Percentiles rank a stretch among this genome's conserved stretches.
These are phyloP conservation scores for Talaromyces piceae DNA, from an alignment of 2,329 filamentous ascomycete species.

Conservation along the genomic window DNA sequence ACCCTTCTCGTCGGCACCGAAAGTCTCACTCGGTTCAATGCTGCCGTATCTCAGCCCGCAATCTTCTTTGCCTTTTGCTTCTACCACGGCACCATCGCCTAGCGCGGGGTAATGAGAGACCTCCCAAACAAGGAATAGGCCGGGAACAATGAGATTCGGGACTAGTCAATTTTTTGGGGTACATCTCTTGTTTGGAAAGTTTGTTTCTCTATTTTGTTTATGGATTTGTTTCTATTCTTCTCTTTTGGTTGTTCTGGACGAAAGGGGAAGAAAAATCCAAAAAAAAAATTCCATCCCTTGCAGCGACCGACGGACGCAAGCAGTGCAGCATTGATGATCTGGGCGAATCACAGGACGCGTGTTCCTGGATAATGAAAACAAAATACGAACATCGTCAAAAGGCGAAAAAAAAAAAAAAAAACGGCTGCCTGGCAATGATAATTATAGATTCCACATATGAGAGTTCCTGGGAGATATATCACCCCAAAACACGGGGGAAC, in stretches of 20 bases:
- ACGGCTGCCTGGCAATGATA: not conserved
- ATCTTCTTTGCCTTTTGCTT: too few relatives aligned
- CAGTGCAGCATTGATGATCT: not conserved
- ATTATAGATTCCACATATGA: not conserved
- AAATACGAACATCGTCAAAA: not conserved
- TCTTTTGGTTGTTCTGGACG: not conserved
- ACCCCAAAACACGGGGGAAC: not conserved
- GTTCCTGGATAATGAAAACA: not conserved
- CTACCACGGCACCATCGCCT: too few relatives aligned
- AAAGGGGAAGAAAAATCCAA: not conserved
- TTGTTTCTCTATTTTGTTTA: not conserved
- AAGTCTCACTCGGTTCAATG: too few relatives aligned
- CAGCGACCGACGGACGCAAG: not conserved
- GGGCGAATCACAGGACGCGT: not conserved
- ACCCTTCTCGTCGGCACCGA: too few relatives aligned
- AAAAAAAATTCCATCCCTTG: not conserved
- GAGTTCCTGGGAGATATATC: not conserved
- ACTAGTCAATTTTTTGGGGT: too few relatives aligned
- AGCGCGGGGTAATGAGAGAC: too few relatives aligned
- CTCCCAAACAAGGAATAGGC: too few relatives aligned
- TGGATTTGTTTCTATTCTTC: not conserved
- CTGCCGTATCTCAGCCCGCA: too few relatives aligned
- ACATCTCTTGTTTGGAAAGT: too few relatives aligned
- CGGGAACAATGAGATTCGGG: too few relatives aligned
- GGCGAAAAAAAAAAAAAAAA: not conserved